A percentile compares a stretch with the other conserved stretches of the same genome.
Evolutionary conservation across 768 basidiomycete genomes (phyloP).

Genomic region (Leccinum broughii): DNA sequence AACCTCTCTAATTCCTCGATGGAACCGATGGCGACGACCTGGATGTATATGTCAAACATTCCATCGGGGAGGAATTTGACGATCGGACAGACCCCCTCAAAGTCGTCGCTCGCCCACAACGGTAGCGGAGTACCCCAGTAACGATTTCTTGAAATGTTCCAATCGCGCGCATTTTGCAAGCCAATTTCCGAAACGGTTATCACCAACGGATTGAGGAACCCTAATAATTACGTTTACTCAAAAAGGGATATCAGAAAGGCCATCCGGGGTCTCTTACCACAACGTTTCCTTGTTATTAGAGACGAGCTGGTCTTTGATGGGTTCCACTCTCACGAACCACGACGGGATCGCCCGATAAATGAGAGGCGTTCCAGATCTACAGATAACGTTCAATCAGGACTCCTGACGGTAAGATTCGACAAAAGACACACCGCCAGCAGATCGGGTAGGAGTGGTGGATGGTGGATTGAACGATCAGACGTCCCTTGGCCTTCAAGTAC

Average conservation of each 20-base stretch:
- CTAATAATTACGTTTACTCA: constrained; percentile 38
- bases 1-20: constrained; percentile 84
- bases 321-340: constrained; percentile 93
- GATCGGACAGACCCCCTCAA: constrained; percentile 54
- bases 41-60: constrained; percentile 5
- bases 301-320: constrained; percentile 83
- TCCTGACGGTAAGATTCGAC: neutral
- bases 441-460: constrained; percentile 92
- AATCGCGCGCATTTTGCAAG: constrained; percentile 95
- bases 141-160: constrained; percentile 98
- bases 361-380: constrained; percentile 89
- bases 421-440: constrained; percentile 80
- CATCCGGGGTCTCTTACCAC: constrained; percentile 53
- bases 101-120: constrained; percentile 92
- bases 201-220: constrained; percentile 91
- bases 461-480: constrained; percentile 85
- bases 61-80: neutral
- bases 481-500: constrained; percentile 79
- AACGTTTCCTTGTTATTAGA: constrained; percentile 86
- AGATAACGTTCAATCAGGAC: neutral
- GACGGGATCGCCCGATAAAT: constrained; percentile 94
- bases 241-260: constrained; percentile 1
- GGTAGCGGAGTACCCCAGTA: constrained; percentile 99
- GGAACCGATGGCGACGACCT: constrained; percentile 87
- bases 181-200: constrained; percentile 96